phyloP scores from a whole-genome alignment of 1,284 basidiomycete genomes.

The Cutaneotrichosporon curvatum region DNA sequence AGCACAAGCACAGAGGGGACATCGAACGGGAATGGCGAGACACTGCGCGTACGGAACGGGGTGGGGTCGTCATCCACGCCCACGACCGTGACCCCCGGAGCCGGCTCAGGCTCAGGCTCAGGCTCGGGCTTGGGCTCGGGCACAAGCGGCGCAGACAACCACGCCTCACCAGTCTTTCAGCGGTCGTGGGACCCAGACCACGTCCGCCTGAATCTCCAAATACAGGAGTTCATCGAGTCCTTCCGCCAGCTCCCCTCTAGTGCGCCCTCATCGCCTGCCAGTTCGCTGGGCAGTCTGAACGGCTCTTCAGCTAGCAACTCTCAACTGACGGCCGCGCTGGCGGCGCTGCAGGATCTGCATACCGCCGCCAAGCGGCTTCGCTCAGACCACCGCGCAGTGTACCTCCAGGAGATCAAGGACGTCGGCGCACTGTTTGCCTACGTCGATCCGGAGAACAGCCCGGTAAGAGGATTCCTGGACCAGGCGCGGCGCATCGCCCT shows the following conservation, averaged over 20 bases:
- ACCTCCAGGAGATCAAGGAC: slow-evolving; percentile 43
- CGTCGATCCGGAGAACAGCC: slow-evolving; percentile 40
- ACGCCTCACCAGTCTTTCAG: slow-evolving; percentile 26
- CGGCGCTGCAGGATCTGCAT: slow-evolving; percentile 32
- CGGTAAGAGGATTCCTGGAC: slow-evolving; percentile 39
- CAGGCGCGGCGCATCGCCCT: slow-evolving; percentile 38
- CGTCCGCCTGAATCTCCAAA: slow-evolving; percentile 41
- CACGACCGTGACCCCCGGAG: neutral
- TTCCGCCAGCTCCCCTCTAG: slow-evolving; percentile 22
- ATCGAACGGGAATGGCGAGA: neutral
- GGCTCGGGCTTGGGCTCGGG: neutral
- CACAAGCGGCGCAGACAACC: slow-evolving; percentile 1
- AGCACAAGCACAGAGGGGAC: neutral
- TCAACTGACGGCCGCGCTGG: slow-evolving; percentile 28
- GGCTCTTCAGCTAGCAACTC: slow-evolving; percentile 2
- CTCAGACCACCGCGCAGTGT: slow-evolving; percentile 32
- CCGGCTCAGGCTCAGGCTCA: too few species aligned
- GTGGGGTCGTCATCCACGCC: neutral
- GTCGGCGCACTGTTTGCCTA: slow-evolving; percentile 44
- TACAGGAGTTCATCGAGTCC: slow-evolving; percentile 41
- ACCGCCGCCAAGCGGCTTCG: slow-evolving; percentile 32
- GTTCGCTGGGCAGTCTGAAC: slow-evolving; percentile 22
- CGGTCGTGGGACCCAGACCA: slow-evolving; percentile 29
- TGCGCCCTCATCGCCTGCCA: slow-evolving; percentile 25
- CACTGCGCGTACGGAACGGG: neutral